phyloP scores from a whole-genome alignment of 2,329 filamentous ascomycete genomes.

The Alternaria consortialis region DNA sequence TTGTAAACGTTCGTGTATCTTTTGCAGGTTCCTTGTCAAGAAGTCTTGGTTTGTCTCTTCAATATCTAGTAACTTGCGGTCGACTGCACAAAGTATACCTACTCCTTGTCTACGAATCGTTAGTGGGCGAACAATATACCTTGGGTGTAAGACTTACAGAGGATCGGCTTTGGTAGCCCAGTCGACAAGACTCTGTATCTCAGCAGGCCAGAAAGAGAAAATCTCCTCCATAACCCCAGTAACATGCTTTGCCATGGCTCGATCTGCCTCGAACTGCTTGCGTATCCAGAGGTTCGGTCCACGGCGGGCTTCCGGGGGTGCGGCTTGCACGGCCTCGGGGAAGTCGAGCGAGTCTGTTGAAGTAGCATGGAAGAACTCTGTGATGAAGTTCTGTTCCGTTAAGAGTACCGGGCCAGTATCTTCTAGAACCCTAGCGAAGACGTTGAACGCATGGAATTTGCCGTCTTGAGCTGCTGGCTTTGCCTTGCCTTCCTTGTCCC shows the following conservation, averaged over 20 bases:
- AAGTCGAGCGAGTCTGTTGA: slow-evolving; percentile 85
- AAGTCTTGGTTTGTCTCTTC: slow-evolving; percentile 95
- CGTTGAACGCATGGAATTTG: slow-evolving; percentile 78
- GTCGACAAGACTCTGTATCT: slow-evolving; percentile 81
- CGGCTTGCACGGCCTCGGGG: slow-evolving; percentile 75
- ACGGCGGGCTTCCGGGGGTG: slow-evolving; percentile 71
- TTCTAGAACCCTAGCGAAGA: slow-evolving; percentile 80
- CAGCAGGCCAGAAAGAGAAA: slow-evolving; percentile 81
- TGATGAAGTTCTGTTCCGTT: slow-evolving; percentile 95
- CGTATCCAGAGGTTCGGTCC: slow-evolving; percentile 77
- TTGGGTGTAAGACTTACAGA: slow-evolving; percentile 66
- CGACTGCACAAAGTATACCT: slow-evolving; percentile 81
- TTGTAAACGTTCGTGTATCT: slow-evolving; percentile 77
- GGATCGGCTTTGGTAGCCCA: slow-evolving; percentile 85
- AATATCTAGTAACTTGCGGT: slow-evolving; percentile 79
- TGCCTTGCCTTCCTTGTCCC: slow-evolving; percentile 65
- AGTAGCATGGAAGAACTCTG: slow-evolving; percentile 97
- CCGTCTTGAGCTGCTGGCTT: slow-evolving; percentile 69
- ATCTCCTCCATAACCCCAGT: slow-evolving; percentile 89
- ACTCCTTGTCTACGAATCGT: slow-evolving; percentile 77
- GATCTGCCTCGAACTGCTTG: slow-evolving; percentile 86
- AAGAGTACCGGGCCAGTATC: slow-evolving; percentile 84
- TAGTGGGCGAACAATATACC: slow-evolving; percentile 15
- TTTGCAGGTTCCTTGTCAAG: slow-evolving; percentile 79
- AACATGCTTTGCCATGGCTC: slow-evolving; percentile 83